Evolutionary conservation across 129 eudicot genomes (phyloP).

Genomic region (Erigeron canadensis): DNA sequence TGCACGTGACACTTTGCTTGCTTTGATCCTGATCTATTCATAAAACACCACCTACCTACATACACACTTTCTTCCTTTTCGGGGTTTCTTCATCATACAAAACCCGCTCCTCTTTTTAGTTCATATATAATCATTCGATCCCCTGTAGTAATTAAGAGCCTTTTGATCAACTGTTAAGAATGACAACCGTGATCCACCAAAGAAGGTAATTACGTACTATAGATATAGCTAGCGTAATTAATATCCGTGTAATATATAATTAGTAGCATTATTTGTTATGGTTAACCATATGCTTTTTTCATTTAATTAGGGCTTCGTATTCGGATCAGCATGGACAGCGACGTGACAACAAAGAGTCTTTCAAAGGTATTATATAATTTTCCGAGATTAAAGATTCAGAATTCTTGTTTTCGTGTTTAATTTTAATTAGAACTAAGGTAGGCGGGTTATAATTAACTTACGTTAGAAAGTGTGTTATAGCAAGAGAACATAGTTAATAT

Average conservation of each 20-base stretch:
- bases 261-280: conserved; percentile 1
- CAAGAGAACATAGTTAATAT: background rate
- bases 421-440: background rate
- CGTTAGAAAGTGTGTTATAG: background rate
- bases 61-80: conserved; percentile 24
- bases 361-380: conserved; percentile 25
- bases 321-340: conserved; percentile 32
- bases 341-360: conserved; percentile 29
- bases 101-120: conserved; percentile 7
- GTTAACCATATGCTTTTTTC: background rate
- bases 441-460: background rate
- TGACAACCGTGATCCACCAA: conserved; percentile 36
- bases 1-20: conserved; percentile 36
- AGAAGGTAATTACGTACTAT: conserved; percentile 25
- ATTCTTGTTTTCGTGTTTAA: background rate
- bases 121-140: conserved; percentile 23
- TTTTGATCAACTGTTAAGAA: conserved; percentile 1
- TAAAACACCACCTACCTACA: conserved; percentile 24
- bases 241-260: background rate
- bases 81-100: conserved; percentile 34
- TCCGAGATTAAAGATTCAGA: background rate
- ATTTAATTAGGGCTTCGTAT: conserved; percentile 32
- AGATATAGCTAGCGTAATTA: background rate
- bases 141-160: background rate
- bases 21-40: conserved; percentile 28